These are phyloP conservation scores for Fraxinus baroniana DNA, from an alignment of 305 asterid genomes.

Conservation along the genomic window DNA sequence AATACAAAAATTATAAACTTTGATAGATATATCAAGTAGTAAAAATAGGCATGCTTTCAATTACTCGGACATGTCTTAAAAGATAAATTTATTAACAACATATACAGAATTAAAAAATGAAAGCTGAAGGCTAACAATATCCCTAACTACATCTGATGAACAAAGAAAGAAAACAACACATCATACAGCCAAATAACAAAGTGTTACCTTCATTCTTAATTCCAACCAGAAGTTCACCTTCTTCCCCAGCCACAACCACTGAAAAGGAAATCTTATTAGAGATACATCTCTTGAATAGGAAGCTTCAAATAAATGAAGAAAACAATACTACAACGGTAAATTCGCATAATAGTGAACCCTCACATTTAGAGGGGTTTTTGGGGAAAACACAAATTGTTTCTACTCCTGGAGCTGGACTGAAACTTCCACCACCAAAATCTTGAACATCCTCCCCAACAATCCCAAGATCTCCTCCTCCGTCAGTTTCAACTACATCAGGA, in stretches of 20 bases:
- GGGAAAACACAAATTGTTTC: slow-evolving; percentile 92
- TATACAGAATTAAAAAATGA: slow-evolving; percentile 5
- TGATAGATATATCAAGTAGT: neutral
- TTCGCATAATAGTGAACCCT: slow-evolving; percentile 22
- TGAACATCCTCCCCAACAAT: slow-evolving; percentile 87
- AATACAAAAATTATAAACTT: neutral
- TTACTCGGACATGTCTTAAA: neutral
- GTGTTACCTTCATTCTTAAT: slow-evolving; percentile 76
- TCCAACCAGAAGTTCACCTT: slow-evolving; percentile 88
- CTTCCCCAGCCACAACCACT: slow-evolving; percentile 86
- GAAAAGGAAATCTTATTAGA: slow-evolving; percentile 32
- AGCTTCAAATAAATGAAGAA: neutral
- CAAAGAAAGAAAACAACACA: neutral
- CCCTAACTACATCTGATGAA: slow-evolving; percentile 1
- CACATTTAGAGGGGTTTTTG: slow-evolving; percentile 76
- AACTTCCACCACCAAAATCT: slow-evolving; percentile 66
- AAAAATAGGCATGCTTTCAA: neutral
- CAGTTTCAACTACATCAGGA: slow-evolving; percentile 53
- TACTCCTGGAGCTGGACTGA: slow-evolving; percentile 72
- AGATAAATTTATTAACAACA: neutral
- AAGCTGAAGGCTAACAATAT: neutral
- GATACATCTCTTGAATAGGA: neutral
- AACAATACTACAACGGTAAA: slow-evolving; percentile 11
- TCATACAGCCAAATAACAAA: slow-evolving; percentile 16
- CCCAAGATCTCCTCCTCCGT: slow-evolving; percentile 69